A percentile compares a stretch with the other conserved stretches of the same genome.
Conservation (phyloP, 1,139 yeast genomes). For the Candida dubliniensis region DNA sequence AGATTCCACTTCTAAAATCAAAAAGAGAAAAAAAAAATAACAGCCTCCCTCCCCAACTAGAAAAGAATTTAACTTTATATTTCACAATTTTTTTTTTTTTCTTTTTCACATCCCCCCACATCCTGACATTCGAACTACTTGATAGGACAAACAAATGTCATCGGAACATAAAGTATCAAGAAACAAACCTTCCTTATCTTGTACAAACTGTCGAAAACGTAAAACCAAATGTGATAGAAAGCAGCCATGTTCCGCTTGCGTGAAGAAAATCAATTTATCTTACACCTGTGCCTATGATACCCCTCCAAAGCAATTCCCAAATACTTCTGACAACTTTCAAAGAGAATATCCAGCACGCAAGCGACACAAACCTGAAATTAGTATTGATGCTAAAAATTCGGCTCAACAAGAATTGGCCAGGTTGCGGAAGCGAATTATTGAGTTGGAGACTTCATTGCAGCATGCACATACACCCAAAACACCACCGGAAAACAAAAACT, state of each 20-base stretch:
- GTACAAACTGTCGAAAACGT: slow-evolving; percentile 28
- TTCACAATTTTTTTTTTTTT: neutral
- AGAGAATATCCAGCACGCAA: neutral
- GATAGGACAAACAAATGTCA: neutral
- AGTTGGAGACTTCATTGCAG: slow-evolving; percentile 1
- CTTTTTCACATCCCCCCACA: neutral
- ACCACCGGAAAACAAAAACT: neutral
- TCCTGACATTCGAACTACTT: neutral
- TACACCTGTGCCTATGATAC: slow-evolving; percentile 24
- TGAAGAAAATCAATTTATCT: slow-evolving; percentile 18
- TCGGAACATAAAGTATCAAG: slow-evolving; percentile 7
- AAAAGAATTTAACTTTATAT: no score
- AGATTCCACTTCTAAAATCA: no score
- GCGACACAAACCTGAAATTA: neutral
- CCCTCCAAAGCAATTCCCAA: neutral
- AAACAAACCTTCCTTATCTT: slow-evolving; percentile 26
- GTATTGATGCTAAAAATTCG: neutral
- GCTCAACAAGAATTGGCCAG: slow-evolving; percentile 6
- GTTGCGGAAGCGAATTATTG: slow-evolving; percentile 6
- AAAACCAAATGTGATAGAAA: slow-evolving; percentile 33
- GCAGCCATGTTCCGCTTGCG: slow-evolving; percentile 30
- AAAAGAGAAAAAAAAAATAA: no score
- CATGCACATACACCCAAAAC: neutral
- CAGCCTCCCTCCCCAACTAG: no score
- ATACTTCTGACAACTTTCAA: neutral